Evolutionary conservation across 225 moss, liverwort and hornwort genomes (phyloP).

Genomic region (Polytrichum commune): DNA sequence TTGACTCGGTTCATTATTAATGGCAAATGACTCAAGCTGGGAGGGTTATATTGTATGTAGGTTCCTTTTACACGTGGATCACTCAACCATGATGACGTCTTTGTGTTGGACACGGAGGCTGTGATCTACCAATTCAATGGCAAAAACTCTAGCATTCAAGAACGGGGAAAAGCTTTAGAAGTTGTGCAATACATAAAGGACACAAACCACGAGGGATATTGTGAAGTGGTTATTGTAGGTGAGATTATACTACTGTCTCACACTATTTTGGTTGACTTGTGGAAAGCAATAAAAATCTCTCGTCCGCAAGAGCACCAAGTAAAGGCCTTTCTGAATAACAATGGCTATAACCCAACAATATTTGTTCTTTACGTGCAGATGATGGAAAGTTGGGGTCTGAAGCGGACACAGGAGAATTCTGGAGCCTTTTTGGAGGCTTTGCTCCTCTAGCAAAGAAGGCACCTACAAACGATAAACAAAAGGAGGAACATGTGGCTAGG

Average conservation of each 20-base stretch:
- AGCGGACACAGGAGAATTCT: constrained; percentile 62
- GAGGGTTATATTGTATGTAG: constrained; percentile 14
- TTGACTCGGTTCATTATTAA: no score
- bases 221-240: constrained; percentile 47
- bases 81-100: constrained; percentile 54
- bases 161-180: constrained; percentile 59
- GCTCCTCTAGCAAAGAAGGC: constrained; percentile 52
- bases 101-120: constrained; percentile 51
- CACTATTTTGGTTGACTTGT: neutral
- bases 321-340: no score
- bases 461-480: constrained; percentile 5
- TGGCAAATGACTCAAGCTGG: no score
- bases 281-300: neutral
- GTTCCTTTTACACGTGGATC: constrained; percentile 53
- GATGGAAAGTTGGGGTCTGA: constrained; percentile 60
- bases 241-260: constrained; percentile 4
- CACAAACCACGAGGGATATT: constrained; percentile 44
- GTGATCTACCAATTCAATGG: constrained; percentile 63
- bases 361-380: constrained; percentile 23
- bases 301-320: no score
- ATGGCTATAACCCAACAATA: no score
- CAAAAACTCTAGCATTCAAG: constrained; percentile 52
- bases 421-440: constrained; percentile 64
- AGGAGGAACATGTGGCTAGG: constrained; percentile 7
- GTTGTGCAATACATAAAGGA: constrained; percentile 61